Conservation (phyloP, 768 basidiomycete genomes). For the Boletus subparvulus region DNA sequence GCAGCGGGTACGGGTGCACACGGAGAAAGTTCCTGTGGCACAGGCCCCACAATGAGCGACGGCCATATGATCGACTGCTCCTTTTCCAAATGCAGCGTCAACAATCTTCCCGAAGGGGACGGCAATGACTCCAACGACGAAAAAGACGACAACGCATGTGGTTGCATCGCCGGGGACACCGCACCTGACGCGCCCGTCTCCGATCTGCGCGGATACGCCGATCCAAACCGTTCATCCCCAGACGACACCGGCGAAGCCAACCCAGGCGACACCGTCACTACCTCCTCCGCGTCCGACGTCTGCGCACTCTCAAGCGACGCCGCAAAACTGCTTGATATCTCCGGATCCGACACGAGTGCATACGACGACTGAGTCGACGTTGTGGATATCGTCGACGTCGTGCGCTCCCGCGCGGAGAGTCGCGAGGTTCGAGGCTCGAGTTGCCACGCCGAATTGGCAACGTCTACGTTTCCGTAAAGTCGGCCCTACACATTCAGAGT, state of each 20-base stretch:
- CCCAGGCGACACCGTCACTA: slow-evolving; percentile 51
- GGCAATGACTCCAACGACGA: slow-evolving; percentile 76
- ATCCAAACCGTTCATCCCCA: slow-evolving; percentile 47
- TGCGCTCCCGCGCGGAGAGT: slow-evolving; percentile 63
- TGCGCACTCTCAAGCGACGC: slow-evolving; percentile 76
- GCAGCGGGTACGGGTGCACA: slow-evolving; percentile 50
- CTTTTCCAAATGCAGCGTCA: slow-evolving; percentile 82
- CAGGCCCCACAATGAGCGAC: slow-evolving; percentile 71
- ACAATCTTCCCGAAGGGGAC: slow-evolving; percentile 57
- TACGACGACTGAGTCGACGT: slow-evolving; percentile 79
- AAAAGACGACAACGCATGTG: slow-evolving; percentile 64
- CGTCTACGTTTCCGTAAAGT: slow-evolving; percentile 69
- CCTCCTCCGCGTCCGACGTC: slow-evolving; percentile 71
- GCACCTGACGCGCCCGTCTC: slow-evolving; percentile 48
- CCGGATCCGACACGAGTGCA: slow-evolving; percentile 79
- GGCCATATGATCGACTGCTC: slow-evolving; percentile 81
- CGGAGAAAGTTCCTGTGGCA: slow-evolving; percentile 59
- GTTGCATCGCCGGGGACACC: slow-evolving; percentile 54
- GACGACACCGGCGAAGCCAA: slow-evolving; percentile 62
- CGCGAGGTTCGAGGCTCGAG: slow-evolving; percentile 63
- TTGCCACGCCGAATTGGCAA: slow-evolving; percentile 71
- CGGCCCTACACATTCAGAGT: slow-evolving; percentile 50
- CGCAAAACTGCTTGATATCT: slow-evolving; percentile 82
- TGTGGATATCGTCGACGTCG: slow-evolving; percentile 72
- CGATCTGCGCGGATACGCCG: slow-evolving; percentile 12